Evolutionary conservation across 2,329 filamentous ascomycete species (phyloP), one percentile per base, ranked within the genome.

Genomic region (Ceratocystiopsis brevicomis): DNA sequence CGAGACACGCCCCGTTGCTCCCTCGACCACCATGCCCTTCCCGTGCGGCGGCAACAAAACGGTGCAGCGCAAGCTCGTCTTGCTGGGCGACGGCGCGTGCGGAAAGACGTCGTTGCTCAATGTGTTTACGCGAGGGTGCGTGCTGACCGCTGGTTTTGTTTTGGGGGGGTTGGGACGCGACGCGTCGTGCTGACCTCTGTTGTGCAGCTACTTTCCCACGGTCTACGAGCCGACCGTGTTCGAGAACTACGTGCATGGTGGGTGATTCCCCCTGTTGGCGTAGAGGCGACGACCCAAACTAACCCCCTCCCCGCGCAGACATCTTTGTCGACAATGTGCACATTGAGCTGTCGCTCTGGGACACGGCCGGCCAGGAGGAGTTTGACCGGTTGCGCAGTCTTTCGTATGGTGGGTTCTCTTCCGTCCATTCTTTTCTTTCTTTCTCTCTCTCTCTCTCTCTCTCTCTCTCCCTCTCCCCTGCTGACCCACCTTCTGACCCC

Each of bases 171-270:
- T n/a, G n/a, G n/a, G n/a, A n/a, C n/a, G n/a, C 19, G 19, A 21
- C 43, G 37, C 36, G 49, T 49, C 46, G 43, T 18, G 38, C 43
- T 46, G 41, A 45, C 45, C n/a, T 33, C 50, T 21, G 19, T 21
- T 21, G 19, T 21, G 37, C 54, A 88, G 84, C 50, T 94, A 95
- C 63, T 98, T 98, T 61, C 88, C 88, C 42, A 95, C 88, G 45
- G 88, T 96, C 56, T 96, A 96, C 66, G 87, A 96, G 63, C 90
- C 90, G 44, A 98, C 88, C 34, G 88, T 95, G 51, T 95, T 95
- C 63, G 88, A 98, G 61, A 98, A 98, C 64, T 98, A 96, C 62
- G 88, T 98, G 50, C 88, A 98, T 60, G 86, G 84, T 92, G 71
- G 58, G 71, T n/a, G n/a, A n/a, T n/a, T n/a, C n/a, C n/a, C n/a